Percentiles rank a stretch among this genome's conserved stretches.
Evolutionary conservation across 768 basidiomycete species (phyloP).

Genomic region (Mycena galopus): DNA sequence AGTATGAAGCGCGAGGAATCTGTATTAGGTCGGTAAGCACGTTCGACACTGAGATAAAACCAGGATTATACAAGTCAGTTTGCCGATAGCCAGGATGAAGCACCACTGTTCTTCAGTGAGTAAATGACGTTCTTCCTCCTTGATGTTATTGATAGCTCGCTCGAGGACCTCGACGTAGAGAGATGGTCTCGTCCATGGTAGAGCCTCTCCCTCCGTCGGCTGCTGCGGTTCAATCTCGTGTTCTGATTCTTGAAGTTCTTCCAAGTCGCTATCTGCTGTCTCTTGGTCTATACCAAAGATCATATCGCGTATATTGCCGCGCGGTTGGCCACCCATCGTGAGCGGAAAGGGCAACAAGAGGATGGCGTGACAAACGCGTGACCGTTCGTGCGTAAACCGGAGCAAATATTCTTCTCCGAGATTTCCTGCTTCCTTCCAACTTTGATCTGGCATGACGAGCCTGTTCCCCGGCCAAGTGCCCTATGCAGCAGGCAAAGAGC

Average conservation of each 20-base stretch:
- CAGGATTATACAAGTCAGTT: constrained; percentile 10
- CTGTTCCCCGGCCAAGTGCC: constrained; percentile 70
- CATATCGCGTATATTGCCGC: constrained; percentile 16
- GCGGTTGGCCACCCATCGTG: constrained; percentile 17
- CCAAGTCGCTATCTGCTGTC: constrained; percentile 3
- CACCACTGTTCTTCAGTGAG: constrained; percentile 25
- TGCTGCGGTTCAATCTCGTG: neutral
- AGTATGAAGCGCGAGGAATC: constrained; percentile 62
- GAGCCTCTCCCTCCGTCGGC: neutral
- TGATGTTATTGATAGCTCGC: constrained; percentile 26
- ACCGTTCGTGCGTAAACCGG: neutral
- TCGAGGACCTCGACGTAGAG: constrained; percentile 28
- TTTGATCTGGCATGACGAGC: constrained; percentile 29
- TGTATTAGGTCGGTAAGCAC: constrained; percentile 24
- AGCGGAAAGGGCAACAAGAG: neutral
- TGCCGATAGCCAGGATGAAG: neutral
- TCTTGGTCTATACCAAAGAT: constrained; percentile 23
- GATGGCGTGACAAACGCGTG: constrained; percentile 10
- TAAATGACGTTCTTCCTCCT: neutral
- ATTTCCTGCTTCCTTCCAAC: no score
- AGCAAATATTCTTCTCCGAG: neutral
- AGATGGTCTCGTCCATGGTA: neutral
- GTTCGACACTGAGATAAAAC: neutral
- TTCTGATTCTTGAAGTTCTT: constrained; percentile 13
- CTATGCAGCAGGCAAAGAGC: constrained; percentile 89